Evolutionary conservation across 805 yeast genomes (phyloP).

Genomic region (Candida lessepsii): DNA sequence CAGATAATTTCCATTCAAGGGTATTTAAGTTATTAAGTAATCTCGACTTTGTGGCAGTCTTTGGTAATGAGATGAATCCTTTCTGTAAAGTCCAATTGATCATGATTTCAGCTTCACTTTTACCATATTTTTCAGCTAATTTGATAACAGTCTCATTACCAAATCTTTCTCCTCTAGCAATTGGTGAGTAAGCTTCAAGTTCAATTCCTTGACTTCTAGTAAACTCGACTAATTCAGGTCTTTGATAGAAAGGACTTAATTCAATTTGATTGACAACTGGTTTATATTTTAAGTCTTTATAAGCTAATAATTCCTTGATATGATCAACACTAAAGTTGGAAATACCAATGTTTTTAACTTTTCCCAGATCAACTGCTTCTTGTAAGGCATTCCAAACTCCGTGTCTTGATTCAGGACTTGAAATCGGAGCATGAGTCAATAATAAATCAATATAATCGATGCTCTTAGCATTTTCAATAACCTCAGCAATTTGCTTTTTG

Average conservation of each 20-base stretch:
- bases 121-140: constrained; percentile 49
- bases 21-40: constrained; percentile 46
- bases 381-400: constrained; percentile 81
- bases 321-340: constrained; percentile 32
- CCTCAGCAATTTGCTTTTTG: constrained; percentile 27
- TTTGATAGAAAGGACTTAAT: constrained; percentile 52
- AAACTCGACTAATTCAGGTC: constrained; percentile 54
- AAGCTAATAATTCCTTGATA: constrained; percentile 23
- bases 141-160: constrained; percentile 51
- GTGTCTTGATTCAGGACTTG: constrained; percentile 8
- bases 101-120: constrained; percentile 42
- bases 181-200: constrained; percentile 79
- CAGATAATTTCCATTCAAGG: constrained; percentile 23
- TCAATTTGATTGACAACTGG: constrained; percentile 38
- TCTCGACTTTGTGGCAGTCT: constrained; percentile 51
- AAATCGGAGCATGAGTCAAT: constrained; percentile 56
- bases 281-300: constrained; percentile 20
- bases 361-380: constrained; percentile 63
- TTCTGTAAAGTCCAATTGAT: constrained; percentile 62
- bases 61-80: constrained; percentile 64
- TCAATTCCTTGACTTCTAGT: constrained; percentile 54
- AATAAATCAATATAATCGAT: constrained; percentile 41
- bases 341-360: constrained; percentile 36
- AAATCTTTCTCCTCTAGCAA: constrained; percentile 44
- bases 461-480: constrained; percentile 29